These are phyloP conservation scores for Clitopilus hobsonii DNA, from an alignment of 768 basidiomycete genomes.

Conservation along the genomic window DNA sequence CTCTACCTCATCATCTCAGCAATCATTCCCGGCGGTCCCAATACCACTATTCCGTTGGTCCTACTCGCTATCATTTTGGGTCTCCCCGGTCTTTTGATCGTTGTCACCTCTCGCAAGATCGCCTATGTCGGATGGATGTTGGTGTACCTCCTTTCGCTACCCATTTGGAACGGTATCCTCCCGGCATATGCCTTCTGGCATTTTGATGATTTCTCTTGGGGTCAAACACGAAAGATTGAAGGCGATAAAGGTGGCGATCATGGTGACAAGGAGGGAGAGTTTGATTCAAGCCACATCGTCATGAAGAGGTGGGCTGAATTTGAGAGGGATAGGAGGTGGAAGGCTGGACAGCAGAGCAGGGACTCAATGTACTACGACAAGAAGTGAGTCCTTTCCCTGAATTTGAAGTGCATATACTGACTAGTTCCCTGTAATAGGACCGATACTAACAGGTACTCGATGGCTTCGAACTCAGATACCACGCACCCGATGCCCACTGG, in stretches of 20 bases:
- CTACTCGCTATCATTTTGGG: conserved; percentile 93
- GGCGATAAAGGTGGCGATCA: conserved; percentile 70
- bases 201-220: conserved; percentile 98
- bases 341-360: conserved; percentile 77
- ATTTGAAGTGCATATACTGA: not conserved
- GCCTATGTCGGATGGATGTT: conserved; percentile 98
- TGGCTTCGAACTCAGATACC: conserved; percentile 75
- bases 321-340: conserved; percentile 93
- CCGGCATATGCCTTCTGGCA: conserved; percentile 99
- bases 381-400: conserved; percentile 45
- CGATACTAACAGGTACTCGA: conserved; percentile 61
- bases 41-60: conserved; percentile 86
- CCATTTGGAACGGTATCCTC: conserved; percentile 95
- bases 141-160: conserved; percentile 86
- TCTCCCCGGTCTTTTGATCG: conserved; percentile 91
- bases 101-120: conserved; percentile 91
- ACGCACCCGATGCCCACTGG: conserved; percentile 49
- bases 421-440: conserved; percentile 14
- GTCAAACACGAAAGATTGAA: conserved; percentile 81
- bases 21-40: conserved; percentile 73
- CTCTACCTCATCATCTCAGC: conserved; percentile 88
- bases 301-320: conserved; percentile 99
- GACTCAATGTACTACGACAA: conserved; percentile 76
- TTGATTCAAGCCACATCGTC: conserved; percentile 93
- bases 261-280: conserved; percentile 95